Evolutionary conservation across 805 yeast genomes (phyloP).

Genomic region (Lachancea sp.): DNA sequence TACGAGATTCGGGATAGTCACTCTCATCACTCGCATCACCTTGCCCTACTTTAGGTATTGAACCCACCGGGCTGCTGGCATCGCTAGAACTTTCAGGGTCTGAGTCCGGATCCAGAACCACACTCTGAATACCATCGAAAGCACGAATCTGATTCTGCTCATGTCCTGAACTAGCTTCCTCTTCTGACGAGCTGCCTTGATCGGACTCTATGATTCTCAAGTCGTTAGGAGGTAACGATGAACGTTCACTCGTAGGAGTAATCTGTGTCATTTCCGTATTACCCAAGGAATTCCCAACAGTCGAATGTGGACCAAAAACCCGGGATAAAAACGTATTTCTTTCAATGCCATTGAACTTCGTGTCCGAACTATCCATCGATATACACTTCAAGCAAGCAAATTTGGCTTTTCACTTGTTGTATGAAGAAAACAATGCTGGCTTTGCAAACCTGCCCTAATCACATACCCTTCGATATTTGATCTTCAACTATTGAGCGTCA

Average conservation of each 20-base stretch:
- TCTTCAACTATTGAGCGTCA: neutral
- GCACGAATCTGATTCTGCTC: constrained; percentile 2
- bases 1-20: constrained; percentile 3
- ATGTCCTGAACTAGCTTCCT: constrained; percentile 15
- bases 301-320: constrained; percentile 31
- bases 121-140: constrained; percentile 9
- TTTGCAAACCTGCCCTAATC: neutral
- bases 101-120: constrained; percentile 6
- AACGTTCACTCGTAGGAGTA: constrained; percentile 10
- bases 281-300: constrained; percentile 23
- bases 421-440: neutral
- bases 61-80: constrained; percentile 10
- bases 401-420: neutral
- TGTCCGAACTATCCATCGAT: constrained; percentile 7
- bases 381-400: neutral
- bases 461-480: neutral
- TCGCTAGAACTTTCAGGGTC: constrained; percentile 4
- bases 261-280: constrained; percentile 25
- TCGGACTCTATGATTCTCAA: constrained; percentile 31
- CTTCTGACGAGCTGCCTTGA: constrained; percentile 28
- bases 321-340: constrained; percentile 31
- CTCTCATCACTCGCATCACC: constrained; percentile 10
- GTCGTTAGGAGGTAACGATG: constrained; percentile 15
- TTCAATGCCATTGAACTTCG: constrained; percentile 10
- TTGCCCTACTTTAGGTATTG: constrained; percentile 27